phyloP scores from a whole-genome alignment of 2,329 filamentous ascomycete species.

The Catunica adiposa region DNA sequence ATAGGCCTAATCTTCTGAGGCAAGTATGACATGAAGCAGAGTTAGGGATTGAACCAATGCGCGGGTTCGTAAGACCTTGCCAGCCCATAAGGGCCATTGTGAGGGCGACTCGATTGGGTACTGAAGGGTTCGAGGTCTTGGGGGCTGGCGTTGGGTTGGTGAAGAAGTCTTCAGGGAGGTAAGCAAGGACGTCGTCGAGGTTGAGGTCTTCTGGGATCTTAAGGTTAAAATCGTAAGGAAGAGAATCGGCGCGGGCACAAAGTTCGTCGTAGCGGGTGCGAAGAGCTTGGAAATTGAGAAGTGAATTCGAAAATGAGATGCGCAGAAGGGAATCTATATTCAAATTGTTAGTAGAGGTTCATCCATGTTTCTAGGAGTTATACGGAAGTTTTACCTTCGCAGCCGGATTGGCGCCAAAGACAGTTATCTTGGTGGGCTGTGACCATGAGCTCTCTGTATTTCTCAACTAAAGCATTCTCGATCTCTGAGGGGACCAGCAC shows the following conservation, averaged over 20 bases:
- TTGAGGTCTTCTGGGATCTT: conserved; percentile 37
- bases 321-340: conserved; percentile 40
- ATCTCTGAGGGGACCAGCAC: conserved; percentile 45
- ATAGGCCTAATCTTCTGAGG: conserved; percentile 73
- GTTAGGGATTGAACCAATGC: conserved; percentile 47
- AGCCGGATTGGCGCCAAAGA: conserved; percentile 74
- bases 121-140: conserved; percentile 20
- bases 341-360: neutral
- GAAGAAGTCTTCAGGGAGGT: conserved; percentile 41
- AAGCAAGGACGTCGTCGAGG: conserved; percentile 31
- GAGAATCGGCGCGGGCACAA: conserved; percentile 33
- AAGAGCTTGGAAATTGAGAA: conserved; percentile 39
- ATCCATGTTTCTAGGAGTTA: neutral
- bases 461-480: conserved; percentile 53
- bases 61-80: conserved; percentile 44
- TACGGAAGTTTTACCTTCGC: conserved; percentile 45
- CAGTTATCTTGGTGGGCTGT: conserved; percentile 66
- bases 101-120: conserved; percentile 42
- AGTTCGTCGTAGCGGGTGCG: conserved; percentile 50
- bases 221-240: conserved; percentile 47
- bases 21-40: conserved; percentile 72
- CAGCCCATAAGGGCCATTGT: conserved; percentile 58
- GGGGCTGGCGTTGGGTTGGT: conserved; percentile 23
- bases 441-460: conserved; percentile 57
- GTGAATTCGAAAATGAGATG: conserved; percentile 45